A percentile compares a stretch with the other conserved stretches of the same genome.
Conservation (phyloP, 345 rosid species). For the Linum trigynum region DNA sequence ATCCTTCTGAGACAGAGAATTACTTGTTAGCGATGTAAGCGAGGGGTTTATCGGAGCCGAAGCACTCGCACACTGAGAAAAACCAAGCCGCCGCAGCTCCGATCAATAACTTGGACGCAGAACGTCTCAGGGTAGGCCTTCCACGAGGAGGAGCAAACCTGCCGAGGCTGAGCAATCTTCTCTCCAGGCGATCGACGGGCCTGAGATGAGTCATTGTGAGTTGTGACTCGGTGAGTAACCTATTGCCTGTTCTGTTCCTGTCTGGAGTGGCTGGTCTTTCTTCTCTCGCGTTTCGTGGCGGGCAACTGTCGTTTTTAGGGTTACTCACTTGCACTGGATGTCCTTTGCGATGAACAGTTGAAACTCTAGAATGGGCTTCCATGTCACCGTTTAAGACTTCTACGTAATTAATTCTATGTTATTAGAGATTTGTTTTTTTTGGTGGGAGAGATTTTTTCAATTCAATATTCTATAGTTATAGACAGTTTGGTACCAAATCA, state of each 20-base stretch:
- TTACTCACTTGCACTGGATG: too few relatives aligned
- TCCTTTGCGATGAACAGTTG: too few relatives aligned
- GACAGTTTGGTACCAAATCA: too few relatives aligned
- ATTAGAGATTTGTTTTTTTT: too few relatives aligned
- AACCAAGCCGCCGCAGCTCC: constrained; percentile 37
- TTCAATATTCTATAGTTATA: too few relatives aligned
- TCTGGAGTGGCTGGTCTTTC: too few relatives aligned
- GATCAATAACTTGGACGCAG: constrained; percentile 44
- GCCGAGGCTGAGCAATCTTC: constrained; percentile 24
- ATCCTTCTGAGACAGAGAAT: background rate
- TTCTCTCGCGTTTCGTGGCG: background rate
- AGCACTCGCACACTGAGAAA: constrained; percentile 28
- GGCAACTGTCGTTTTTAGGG: background rate
- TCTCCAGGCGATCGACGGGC: constrained; percentile 29
- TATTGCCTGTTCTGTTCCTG: background rate
- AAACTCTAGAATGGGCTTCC: too few relatives aligned
- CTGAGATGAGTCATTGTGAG: constrained; percentile 39
- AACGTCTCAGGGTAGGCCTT: constrained; percentile 30
- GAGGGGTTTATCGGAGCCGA: constrained; percentile 39
- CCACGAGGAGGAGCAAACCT: constrained; percentile 52
- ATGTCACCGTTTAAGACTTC: too few relatives aligned
- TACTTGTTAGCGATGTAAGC: constrained; percentile 40
- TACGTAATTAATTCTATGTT: too few relatives aligned
- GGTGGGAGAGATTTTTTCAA: too few relatives aligned
- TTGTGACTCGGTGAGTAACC: constrained; percentile 23